These are phyloP conservation scores for Hypoxylon perforatum DNA, from an alignment of 495 filamentous ascomycete species.

Conservation along the genomic window DNA sequence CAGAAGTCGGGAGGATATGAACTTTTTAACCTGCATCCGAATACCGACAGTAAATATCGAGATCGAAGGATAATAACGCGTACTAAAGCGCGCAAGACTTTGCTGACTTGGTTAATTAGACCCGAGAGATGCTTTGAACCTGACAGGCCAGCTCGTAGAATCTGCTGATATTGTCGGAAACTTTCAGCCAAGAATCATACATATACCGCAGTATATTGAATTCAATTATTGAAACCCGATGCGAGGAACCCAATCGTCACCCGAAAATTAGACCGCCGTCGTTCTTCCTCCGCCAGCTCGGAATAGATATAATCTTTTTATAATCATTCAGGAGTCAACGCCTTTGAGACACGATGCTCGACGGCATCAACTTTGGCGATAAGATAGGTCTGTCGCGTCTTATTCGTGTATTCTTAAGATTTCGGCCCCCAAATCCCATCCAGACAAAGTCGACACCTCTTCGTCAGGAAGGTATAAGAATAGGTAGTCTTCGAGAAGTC, in stretches of 20 bases:
- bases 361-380: not conserved
- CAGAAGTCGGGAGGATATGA: constrained; percentile 15
- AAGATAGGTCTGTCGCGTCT: not conserved
- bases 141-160: constrained; percentile 23
- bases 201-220: constrained; percentile 2
- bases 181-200: constrained; percentile 28
- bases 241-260: constrained; percentile 7
- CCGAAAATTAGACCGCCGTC: constrained; percentile 24
- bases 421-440: not conserved
- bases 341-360: constrained; percentile 4
- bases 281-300: constrained; percentile 13
- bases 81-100: constrained; percentile 10
- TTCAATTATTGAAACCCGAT: not conserved
- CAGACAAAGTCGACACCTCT: constrained; percentile 7
- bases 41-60: constrained; percentile 19
- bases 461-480: constrained; percentile 11
- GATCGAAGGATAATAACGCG: constrained; percentile 21
- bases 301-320: not conserved
- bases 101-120: constrained; percentile 22
- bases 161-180: constrained; percentile 30
- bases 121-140: constrained; percentile 13
- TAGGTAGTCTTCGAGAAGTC: constrained; percentile 19
- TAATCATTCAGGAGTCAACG: not conserved
- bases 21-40: constrained; percentile 12
- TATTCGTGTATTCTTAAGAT: not conserved